phyloP scores from a whole-genome alignment of 1,139 yeast genomes.

The Taiozyma sp. region DNA sequence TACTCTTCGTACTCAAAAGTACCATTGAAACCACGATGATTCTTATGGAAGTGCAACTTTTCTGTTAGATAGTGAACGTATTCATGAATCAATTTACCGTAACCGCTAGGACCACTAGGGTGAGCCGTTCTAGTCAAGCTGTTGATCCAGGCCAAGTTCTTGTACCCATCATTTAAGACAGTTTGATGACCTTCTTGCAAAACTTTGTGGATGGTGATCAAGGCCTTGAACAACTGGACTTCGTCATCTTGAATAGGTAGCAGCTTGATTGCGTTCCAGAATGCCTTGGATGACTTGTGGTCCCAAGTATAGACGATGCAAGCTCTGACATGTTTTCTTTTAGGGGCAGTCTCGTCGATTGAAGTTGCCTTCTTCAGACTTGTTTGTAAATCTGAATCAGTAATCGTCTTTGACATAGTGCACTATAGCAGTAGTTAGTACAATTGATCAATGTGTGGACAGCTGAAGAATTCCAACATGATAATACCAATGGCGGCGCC shows the following conservation, averaged over 20 bases:
- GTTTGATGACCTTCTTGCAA: slow-evolving; percentile 94
- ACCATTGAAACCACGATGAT: slow-evolving; percentile 88
- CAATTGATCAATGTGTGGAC: not conserved
- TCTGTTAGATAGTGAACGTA: slow-evolving; percentile 67
- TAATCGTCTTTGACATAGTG: slow-evolving; percentile 24
- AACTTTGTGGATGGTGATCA: slow-evolving; percentile 88
- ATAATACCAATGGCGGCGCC: not conserved
- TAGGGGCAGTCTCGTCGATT: slow-evolving; percentile 86
- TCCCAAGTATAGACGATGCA: slow-evolving; percentile 98
- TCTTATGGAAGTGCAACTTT: slow-evolving; percentile 79
- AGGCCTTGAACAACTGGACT: slow-evolving; percentile 81
- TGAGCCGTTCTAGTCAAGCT: slow-evolving; percentile 40
- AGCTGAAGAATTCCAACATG: not conserved
- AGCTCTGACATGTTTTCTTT: slow-evolving; percentile 90
- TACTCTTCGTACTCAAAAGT: slow-evolving; percentile 96
- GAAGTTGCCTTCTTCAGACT: slow-evolving; percentile 86
- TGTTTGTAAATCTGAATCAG: slow-evolving; percentile 55
- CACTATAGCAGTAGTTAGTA: not conserved
- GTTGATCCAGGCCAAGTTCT: slow-evolving; percentile 63
- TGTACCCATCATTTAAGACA: slow-evolving; percentile 75
- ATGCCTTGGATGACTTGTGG: slow-evolving; percentile 78
- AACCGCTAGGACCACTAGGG: slow-evolving; percentile 40
- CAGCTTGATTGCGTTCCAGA: slow-evolving; percentile 81
- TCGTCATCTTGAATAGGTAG: slow-evolving; percentile 82
- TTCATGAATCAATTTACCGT: slow-evolving; percentile 73